phyloP scores from a whole-genome alignment of 1,284 basidiomycete genomes.

The Coniophora puteana region DNA sequence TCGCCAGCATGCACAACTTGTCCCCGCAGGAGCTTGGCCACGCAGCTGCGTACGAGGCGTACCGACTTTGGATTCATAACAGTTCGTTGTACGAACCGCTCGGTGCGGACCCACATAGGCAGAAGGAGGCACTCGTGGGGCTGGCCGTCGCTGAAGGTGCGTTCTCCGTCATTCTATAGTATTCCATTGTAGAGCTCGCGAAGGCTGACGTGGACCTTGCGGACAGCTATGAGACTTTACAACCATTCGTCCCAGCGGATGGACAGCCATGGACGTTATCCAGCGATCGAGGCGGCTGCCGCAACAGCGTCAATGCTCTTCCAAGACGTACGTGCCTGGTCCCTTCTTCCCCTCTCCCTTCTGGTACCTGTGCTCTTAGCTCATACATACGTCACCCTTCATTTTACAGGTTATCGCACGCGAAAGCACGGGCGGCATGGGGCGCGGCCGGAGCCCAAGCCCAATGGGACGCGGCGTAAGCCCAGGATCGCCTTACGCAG shows the following conservation, averaged over 20 bases:
- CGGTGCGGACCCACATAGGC: conserved; percentile 47
- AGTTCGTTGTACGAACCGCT: conserved; percentile 49
- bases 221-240: conserved; percentile 6
- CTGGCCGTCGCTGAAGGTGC: conserved; percentile 62
- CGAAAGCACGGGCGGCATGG: no score
- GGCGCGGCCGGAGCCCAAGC: no score
- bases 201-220: neutral
- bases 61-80: conserved; percentile 59
- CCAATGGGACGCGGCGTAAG: no score
- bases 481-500: no score
- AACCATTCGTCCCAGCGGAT: neutral
- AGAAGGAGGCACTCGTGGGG: conserved; percentile 57
- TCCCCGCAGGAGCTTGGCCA: conserved; percentile 54
- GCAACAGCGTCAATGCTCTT: conserved; percentile 10
- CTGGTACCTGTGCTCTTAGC: no score
- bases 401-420: no score
- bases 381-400: no score
- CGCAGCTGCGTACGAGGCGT: conserved; percentile 68
- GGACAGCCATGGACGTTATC: neutral
- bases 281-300: conserved; percentile 9
- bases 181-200: conserved; percentile 2
- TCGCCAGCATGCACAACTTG: no score
- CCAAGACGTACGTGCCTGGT: conserved; percentile 8
- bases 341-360: no score
- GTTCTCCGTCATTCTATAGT: conserved; percentile 2